Base-by-base conservation (phyloP, 495 filamentous ascomycete genomes). In the Aspergillus carlsbadensis region DNA sequence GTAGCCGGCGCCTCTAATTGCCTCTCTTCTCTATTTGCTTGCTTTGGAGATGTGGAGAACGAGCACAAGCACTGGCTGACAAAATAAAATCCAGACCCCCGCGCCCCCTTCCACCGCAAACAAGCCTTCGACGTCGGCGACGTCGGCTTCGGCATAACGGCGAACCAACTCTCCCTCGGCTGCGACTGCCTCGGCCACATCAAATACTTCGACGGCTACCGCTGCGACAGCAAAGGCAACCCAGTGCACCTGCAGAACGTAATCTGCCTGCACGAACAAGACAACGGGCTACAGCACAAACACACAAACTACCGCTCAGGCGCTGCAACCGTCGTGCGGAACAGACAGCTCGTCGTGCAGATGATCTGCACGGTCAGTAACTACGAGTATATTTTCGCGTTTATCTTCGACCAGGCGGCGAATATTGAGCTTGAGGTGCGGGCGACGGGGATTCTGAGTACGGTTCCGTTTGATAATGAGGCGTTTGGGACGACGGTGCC, bases 361-460 rank as follows among this genome's bases (percentile, higher is more conserved):
- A 88, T 87, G 63, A 89, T 91, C 65, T 83, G 87, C 64, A 92
- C 89, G 0, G 83, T 91, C 14, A 81, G 84, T 29, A 93, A 93
- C 72, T 93, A 91, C 73, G 89, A 92, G 66, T 93, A 93, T 58
- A 87, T 96, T 57, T 80, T 97, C 50, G 84, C 88, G 1, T 96
- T 88, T 71, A 83, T 89, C 57, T 88, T 97, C 73, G 89, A 91
- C 68, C 90, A 91, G 63, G 89, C 91, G 0, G 92, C 87, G 2
- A 90, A 92, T 59, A 64, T 95, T 51, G 76, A 83, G 29, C 87
- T 94, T 56, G 92, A 96, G 68, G 87, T 91, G n/a, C 82, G 87
- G 3, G 91, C 91, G 10, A 96, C 92, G 0, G 92, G 92, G 3
- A 91, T 97, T 54, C 79, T 97, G 10, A 89, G 85, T 33, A 95